A percentile compares a stretch with the other conserved stretches of the same genome.
phyloP scores from a whole-genome alignment of 768 basidiomycete genomes.

The Mycena maculata region DNA sequence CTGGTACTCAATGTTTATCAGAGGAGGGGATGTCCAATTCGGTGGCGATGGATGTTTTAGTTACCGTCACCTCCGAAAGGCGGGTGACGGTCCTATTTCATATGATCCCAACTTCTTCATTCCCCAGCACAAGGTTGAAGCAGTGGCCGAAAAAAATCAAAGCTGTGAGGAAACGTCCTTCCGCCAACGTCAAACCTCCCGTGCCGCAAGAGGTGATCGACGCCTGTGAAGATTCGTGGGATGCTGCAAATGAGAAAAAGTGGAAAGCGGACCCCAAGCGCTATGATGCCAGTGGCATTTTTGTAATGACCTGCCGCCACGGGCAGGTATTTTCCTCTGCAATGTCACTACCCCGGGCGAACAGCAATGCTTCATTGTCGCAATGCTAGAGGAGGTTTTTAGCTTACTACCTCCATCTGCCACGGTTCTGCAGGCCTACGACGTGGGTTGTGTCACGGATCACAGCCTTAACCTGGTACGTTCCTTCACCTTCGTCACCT shows the following conservation, averaged over 20 bases:
- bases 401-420: constrained; percentile 40
- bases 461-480: constrained; percentile 43
- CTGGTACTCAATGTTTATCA: not conserved
- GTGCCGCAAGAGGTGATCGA: constrained; percentile 51
- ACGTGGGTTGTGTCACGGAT: constrained; percentile 50
- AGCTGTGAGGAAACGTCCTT: constrained; percentile 21
- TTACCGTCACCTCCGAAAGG: constrained; percentile 44
- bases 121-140: constrained; percentile 46
- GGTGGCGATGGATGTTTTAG: constrained; percentile 52
- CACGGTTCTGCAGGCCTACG: constrained; percentile 44
- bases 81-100: constrained; percentile 47
- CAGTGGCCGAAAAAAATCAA: constrained; percentile 41
- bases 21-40: too few species aligned
- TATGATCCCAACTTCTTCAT: constrained; percentile 47
- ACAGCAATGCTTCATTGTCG: constrained; percentile 51
- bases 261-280: constrained; percentile 39
- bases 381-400: constrained; percentile 46
- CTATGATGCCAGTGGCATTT: constrained; percentile 50
- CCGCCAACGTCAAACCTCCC: constrained; percentile 41
- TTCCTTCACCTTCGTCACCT: not conserved
- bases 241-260: constrained; percentile 47
- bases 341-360: constrained; percentile 55
- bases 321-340: too few species aligned
- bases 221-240: constrained; percentile 46
- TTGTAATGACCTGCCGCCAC: constrained; percentile 53